A percentile compares a stretch with the other conserved stretches of the same genome.
Conservation (phyloP, 2,329 filamentous ascomycete species). For the Penicillium digitatum region DNA sequence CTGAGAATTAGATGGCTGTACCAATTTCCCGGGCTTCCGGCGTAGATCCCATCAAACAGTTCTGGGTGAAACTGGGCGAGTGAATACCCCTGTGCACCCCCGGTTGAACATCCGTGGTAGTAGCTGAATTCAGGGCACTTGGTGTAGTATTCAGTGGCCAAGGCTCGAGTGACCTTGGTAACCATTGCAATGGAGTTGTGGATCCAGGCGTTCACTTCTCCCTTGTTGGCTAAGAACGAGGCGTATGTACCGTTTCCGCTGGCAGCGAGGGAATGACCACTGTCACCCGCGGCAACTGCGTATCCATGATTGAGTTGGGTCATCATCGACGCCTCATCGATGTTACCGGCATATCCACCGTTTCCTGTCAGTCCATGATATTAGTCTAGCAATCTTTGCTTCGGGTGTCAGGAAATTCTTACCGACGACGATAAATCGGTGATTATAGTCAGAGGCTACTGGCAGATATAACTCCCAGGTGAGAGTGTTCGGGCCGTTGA, state of each 20-base stretch:
- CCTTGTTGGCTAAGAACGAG: too few relatives aligned
- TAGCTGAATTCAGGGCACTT: slow-evolving; percentile 33
- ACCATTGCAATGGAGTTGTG: too few relatives aligned
- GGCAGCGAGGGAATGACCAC: slow-evolving; percentile 1
- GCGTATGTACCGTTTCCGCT: background rate
- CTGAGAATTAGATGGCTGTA: slow-evolving; percentile 25
- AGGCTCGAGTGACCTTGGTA: slow-evolving; percentile 16
- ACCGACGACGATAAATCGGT: too few relatives aligned
- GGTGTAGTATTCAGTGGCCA: slow-evolving; percentile 35
- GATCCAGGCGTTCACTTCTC: too few relatives aligned
- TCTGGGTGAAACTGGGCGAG: slow-evolving; percentile 41
- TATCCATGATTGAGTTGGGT: slow-evolving; percentile 5
- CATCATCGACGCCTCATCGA: slow-evolving; percentile 4
- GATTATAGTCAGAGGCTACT: too few relatives aligned
- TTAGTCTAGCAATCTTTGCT: too few relatives aligned
- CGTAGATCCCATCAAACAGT: slow-evolving; percentile 45
- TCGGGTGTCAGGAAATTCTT: too few relatives aligned
- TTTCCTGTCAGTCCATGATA: background rate
- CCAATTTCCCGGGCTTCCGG: slow-evolving; percentile 41
- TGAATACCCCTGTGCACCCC: slow-evolving; percentile 43
- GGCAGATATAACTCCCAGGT: too few relatives aligned
- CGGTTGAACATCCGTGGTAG: slow-evolving; percentile 43
- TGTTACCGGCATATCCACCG: slow-evolving; percentile 6
- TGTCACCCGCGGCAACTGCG: slow-evolving; percentile 1
- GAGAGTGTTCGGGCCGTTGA: too few relatives aligned